Percentiles rank a stretch among this genome's conserved stretches.
Conservation (phyloP, 2,329 filamentous ascomycete species). For the Trichoderma sp. region DNA sequence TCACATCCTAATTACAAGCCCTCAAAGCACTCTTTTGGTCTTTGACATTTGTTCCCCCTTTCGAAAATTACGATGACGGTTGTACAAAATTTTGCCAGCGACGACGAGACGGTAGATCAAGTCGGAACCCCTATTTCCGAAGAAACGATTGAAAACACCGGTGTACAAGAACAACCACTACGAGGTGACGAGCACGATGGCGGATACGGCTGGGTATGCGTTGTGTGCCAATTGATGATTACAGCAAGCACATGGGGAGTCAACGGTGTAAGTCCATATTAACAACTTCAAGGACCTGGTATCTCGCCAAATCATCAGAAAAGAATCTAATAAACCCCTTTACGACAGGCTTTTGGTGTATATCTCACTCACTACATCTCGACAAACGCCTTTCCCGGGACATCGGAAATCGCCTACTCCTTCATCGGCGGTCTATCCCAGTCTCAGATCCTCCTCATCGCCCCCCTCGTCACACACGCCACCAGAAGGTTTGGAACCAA, state of each 20-base stretch:
- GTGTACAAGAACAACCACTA: not conserved
- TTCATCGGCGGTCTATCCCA: conserved; percentile 59
- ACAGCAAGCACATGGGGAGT: conserved; percentile 44
- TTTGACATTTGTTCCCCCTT: not conserved
- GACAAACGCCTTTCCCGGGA: conserved; percentile 48
- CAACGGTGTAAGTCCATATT: conserved; percentile 31
- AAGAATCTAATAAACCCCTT: not conserved
- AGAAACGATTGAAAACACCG: not conserved
- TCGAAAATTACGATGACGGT: not conserved
- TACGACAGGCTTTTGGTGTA: conserved; percentile 38
- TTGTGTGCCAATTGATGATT: conserved; percentile 33
- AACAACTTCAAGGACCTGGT: conserved; percentile 37
- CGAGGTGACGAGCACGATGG: conserved; percentile 39
- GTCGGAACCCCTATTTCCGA: not conserved
- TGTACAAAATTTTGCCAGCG: not conserved
- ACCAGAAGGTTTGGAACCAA: conserved; percentile 33
- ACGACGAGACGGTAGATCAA: not conserved
- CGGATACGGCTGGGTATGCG: conserved; percentile 48
- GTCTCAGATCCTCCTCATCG: conserved; percentile 39
- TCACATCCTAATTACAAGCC: not conserved
- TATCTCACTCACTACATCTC: conserved; percentile 57
- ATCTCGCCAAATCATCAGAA: not conserved
- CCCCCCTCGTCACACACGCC: conserved; percentile 39
- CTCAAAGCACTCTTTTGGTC: not conserved
- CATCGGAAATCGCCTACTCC: conserved; percentile 55